Evolutionary conservation across 352 stramenopile genomes (phyloP).

Genomic region (Blastocystis hominis): DNA sequence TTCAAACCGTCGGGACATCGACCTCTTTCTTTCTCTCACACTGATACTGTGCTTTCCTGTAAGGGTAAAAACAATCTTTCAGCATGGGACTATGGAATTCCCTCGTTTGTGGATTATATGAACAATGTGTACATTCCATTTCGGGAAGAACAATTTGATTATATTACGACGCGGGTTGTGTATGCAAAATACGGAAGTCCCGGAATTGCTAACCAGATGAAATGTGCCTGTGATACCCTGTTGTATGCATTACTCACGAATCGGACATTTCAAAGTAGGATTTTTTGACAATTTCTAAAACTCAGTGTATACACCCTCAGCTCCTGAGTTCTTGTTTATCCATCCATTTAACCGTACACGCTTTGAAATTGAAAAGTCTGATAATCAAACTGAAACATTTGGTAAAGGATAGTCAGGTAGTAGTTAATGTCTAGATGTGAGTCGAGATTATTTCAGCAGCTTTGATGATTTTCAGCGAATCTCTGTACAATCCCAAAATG

Average conservation of each 20-base stretch:
- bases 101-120: neutral
- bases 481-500: neutral
- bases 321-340: neutral
- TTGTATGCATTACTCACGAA: neutral
- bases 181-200: slow-evolving; percentile 28
- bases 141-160: neutral
- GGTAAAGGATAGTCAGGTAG: no score
- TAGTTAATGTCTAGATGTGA: neutral
- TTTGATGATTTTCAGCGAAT: neutral
- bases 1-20: no score
- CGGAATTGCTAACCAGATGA: slow-evolving; percentile 33
- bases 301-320: neutral
- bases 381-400: no score
- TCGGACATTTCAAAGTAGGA: neutral
- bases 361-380: neutral
- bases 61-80: neutral
- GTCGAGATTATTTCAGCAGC: neutral
- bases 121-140: neutral
- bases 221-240: slow-evolving; percentile 24
- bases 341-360: neutral
- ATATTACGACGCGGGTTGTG: neutral
- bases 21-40: no score
- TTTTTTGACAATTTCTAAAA: neutral
- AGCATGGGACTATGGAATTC: neutral
- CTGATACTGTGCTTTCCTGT: neutral